These are phyloP conservation scores for Ilex asprella DNA, from an alignment of 257 asterid genomes.

Conservation along the genomic window DNA sequence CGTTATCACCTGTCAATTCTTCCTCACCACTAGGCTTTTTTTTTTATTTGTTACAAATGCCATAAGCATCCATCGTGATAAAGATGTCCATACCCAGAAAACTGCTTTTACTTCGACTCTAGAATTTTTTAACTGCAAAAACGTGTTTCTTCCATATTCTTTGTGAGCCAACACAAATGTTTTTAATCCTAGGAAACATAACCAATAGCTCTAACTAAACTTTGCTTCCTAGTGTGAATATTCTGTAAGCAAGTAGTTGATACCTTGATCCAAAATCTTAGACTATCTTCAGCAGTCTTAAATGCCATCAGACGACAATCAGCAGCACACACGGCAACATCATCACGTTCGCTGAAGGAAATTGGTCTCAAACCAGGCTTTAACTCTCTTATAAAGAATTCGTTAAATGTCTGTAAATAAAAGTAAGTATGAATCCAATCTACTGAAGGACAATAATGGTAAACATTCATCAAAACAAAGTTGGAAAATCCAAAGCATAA, in stretches of 20 bases:
- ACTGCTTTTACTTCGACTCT: neutral
- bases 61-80: neutral
- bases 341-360: slow-evolving; percentile 48
- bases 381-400: slow-evolving; percentile 83
- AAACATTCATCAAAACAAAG: neutral
- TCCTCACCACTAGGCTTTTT: neutral
- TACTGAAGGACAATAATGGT: neutral
- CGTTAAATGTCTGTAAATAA: slow-evolving; percentile 78
- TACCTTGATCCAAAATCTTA: slow-evolving; percentile 96
- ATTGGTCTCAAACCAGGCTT: slow-evolving; percentile 77
- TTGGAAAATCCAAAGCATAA: neutral
- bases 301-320: slow-evolving; percentile 90
- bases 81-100: neutral
- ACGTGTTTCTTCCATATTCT: neutral
- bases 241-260: slow-evolving; percentile 7
- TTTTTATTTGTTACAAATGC: neutral
- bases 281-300: slow-evolving; percentile 55
- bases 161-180: neutral
- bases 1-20: neutral
- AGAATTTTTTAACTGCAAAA: neutral
- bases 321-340: slow-evolving; percentile 84
- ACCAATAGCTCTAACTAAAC: neutral
- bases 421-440: neutral
- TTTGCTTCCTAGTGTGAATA: neutral
- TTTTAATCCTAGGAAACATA: neutral